phyloP scores from a whole-genome alignment of 306 rosid species.

The Trifolium pratense region DNA sequence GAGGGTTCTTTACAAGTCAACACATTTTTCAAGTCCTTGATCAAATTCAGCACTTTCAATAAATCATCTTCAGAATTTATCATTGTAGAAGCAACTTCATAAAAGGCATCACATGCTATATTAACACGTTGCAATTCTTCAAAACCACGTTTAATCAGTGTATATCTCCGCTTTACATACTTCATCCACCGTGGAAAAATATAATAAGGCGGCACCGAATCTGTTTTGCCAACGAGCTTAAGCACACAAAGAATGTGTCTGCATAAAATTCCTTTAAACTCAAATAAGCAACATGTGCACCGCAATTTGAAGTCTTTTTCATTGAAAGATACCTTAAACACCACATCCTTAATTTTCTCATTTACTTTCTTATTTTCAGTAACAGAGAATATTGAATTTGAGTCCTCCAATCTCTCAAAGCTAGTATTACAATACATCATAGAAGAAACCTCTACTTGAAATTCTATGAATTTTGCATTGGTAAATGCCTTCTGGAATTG shows the following conservation, averaged over 20 bases:
- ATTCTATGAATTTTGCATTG: constrained; percentile 16
- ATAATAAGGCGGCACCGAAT: constrained; percentile 15
- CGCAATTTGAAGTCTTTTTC: constrained; percentile 9
- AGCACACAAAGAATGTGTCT: constrained; percentile 25
- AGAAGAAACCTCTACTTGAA: constrained; percentile 19
- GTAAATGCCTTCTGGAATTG: constrained; percentile 14
- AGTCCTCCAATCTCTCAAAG: constrained; percentile 20
- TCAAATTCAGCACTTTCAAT: constrained; percentile 30
- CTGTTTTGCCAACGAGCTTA: constrained; percentile 5
- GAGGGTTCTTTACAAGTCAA: constrained; percentile 7
- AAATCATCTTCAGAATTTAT: constrained; percentile 29
- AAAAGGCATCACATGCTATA: constrained; percentile 28
- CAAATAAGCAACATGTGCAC: constrained; percentile 22
- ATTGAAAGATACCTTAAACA: constrained; percentile 25
- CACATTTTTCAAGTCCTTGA: constrained; percentile 23
- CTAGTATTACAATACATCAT: constrained; percentile 21
- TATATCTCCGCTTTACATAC: constrained; percentile 8
- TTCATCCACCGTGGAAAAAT: constrained; percentile 18
- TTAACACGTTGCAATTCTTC: constrained; percentile 23
- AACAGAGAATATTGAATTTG: constrained; percentile 16
- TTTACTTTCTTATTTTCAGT: constrained; percentile 25
- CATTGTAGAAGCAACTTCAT: constrained; percentile 16
- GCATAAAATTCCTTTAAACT: constrained; percentile 13
- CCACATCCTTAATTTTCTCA: constrained; percentile 11
- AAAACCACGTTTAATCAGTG: constrained; percentile 1